These are phyloP conservation scores for Porodaedalea pini DNA, from an alignment of 1,284 basidiomycete genomes.

Conservation along the genomic window DNA sequence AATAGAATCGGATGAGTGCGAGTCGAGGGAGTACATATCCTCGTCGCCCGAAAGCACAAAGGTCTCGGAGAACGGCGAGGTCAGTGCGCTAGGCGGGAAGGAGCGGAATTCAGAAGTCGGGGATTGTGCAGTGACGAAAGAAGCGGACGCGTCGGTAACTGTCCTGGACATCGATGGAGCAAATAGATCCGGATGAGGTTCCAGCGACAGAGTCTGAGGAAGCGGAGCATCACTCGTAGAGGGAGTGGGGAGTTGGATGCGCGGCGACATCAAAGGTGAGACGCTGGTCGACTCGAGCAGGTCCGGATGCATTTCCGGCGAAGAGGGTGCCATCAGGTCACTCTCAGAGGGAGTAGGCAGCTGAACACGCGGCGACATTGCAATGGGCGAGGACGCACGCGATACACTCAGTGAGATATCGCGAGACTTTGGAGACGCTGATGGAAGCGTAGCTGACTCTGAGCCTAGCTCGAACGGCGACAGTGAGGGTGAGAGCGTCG, in stretches of 20 bases:
- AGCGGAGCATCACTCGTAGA: neutral
- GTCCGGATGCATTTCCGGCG: neutral
- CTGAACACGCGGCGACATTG: neutral
- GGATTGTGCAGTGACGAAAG: conserved; percentile 7
- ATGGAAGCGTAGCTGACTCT: conserved; percentile 1
- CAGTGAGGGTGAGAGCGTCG: conserved; percentile 4
- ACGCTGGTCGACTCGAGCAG: neutral
- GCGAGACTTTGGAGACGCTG: neutral
- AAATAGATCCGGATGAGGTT: neutral
- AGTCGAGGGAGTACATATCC: conserved; percentile 4
- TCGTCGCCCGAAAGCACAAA: conserved; percentile 6
- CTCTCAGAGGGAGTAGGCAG: conserved; percentile 7
- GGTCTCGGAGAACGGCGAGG: conserved; percentile 13
- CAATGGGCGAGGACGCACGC: neutral
- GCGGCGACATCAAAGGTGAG: neutral
- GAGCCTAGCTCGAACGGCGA: conserved; percentile 11
- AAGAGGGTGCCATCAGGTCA: neutral
- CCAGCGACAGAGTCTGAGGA: neutral
- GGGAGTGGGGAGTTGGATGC: neutral
- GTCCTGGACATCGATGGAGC: conserved; percentile 1
- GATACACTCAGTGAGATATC: neutral
- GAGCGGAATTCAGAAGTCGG: conserved; percentile 12
- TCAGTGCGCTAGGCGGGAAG: neutral
- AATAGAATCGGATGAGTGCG: neutral
- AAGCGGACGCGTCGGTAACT: neutral